Evolutionary conservation across 2,329 filamentous ascomycete species (phyloP), one percentile per base, ranked within the genome.

Genomic region (Claviceps maximensis): DNA sequence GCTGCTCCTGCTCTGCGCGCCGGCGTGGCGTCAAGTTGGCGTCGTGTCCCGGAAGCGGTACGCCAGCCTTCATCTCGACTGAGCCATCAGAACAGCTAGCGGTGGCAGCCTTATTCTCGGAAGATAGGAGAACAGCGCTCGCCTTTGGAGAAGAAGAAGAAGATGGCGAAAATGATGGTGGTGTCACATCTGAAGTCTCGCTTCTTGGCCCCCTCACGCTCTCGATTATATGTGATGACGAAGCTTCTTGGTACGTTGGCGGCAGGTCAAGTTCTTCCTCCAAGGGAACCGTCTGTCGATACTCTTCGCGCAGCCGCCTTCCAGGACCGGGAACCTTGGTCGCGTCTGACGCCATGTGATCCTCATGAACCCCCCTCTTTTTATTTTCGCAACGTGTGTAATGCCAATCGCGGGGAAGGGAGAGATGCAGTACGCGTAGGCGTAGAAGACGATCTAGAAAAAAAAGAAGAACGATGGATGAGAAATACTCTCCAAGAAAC

Each of bases 241-340:
- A 46, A 19, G 42, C 49, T 46, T 54, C 53, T 25, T 51, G 45
- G 29, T 54, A 51, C 5, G 49, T 38, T 10, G 53, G 53, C 27
- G 53, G 49, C 38, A 45, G 23, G 17, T 27, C 25, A 21, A 15
- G 15, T n/a, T 49, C 53, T 15, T 3, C 33, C 19, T 40, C 33
- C 25, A 49, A 17, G 10, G 49, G 45, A 4, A 54, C 42, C 1
- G 44, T 49, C 44, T 45, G 53, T 31, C 27, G 53, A 36, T 54
- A 54, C 17, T 42, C 23, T 15, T 50, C 36, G 33, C 12, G 48
- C 8, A 9, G 36, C 1, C 36, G 36, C 36, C 42, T 21, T n/a
- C 21, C 48, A 15, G 25, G 12, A n/a, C 31, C 15, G 13, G 33
- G 15, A 4, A 4, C 5, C 4, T 5, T 38, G 33, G 3, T 38